These are phyloP conservation scores for Malassezia slooffiae DNA, from an alignment of 1,284 basidiomycete species.

Conservation along the genomic window DNA sequence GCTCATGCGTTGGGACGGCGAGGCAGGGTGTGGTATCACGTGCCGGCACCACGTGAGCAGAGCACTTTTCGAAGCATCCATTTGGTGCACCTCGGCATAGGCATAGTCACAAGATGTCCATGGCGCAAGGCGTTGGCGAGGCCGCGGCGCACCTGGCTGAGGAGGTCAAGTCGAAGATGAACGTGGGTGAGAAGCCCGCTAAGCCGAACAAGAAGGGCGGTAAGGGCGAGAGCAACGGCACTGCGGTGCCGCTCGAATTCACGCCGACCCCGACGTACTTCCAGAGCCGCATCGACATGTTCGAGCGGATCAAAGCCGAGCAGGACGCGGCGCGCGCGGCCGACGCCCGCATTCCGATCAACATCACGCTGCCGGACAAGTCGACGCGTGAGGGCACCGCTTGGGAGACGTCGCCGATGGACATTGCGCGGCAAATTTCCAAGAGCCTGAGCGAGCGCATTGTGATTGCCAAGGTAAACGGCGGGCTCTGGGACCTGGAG, in stretches of 20 bases:
- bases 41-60: no score
- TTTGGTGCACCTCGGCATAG: no score
- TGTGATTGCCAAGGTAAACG: constrained; percentile 91
- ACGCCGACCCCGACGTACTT: constrained; percentile 77
- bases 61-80: no score
- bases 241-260: constrained; percentile 49
- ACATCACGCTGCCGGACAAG: constrained; percentile 77
- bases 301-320: constrained; percentile 76
- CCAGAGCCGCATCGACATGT: constrained; percentile 78
- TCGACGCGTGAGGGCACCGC: constrained; percentile 68
- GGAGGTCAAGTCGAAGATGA: constrained; percentile 8
- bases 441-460: constrained; percentile 77
- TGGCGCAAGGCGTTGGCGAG: no score
- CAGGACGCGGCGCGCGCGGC: constrained; percentile 65
- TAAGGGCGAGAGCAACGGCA: constrained; percentile 3
- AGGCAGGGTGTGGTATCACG: no score
- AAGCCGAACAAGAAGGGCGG: constrained; percentile 7
- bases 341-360: constrained; percentile 78
- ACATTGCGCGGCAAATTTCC: constrained; percentile 74
- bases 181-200: constrained; percentile 4
- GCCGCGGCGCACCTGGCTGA: constrained; percentile 10
- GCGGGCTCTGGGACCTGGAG: constrained; percentile 84
- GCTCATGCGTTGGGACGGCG: no score
- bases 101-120: no score
- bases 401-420: constrained; percentile 95